Base-by-base conservation (phyloP, 306 rosid species). In the Dalbergia cultrata region DNA sequence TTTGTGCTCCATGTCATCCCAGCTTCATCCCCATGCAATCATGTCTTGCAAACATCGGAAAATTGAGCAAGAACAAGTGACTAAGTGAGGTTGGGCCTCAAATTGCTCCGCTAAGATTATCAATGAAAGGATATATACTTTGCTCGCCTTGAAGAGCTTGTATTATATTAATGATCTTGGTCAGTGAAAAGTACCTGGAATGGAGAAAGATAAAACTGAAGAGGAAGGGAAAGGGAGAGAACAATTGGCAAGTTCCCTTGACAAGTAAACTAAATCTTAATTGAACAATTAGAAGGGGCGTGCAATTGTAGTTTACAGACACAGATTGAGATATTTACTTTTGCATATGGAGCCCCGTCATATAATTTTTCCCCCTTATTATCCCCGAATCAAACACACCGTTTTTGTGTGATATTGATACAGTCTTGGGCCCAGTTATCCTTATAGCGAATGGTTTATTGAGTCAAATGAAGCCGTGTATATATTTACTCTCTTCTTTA, bases 1-100 rank as follows among this genome's bases (percentile, higher is more conserved):
- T 72, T 60, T n/a, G 17, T 66, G 86, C 64, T 37, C 47, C 31
- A 58, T 59, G 63, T 63, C 17, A 34, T 58, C 43, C 61, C 67
- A 49, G 70, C 68, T 54, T 78, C 82, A 70, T 71, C 19, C 31
- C 69, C 71, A 45, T 82, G 81, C 84, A 54, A n/a, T 54, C 49
- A 57, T 61, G 60, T 82, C 67, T 34, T 11, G 41, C 58, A 50
- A 72, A 22, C 72, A 19, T 59, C 0, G 41, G 50, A 86, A 67
- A 82, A 52, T 67, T 70, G 34, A 39, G 49, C 81, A 17, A 43
- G 65, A 77, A 19, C 49, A 58, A 37, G 67, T 26, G 31, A 37
- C 41, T 26, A 37, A 37, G 41, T 61, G 67, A 67, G 73, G 44
- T 79, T 49, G 71, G 54, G 44, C 49, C 37, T 45, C 26, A 18